A percentile compares a stretch with the other conserved stretches of the same genome.
These are phyloP conservation scores for Mucor sp. DNA, from an alignment of 371 early-diverging fungal genomes.

Conservation along the genomic window DNA sequence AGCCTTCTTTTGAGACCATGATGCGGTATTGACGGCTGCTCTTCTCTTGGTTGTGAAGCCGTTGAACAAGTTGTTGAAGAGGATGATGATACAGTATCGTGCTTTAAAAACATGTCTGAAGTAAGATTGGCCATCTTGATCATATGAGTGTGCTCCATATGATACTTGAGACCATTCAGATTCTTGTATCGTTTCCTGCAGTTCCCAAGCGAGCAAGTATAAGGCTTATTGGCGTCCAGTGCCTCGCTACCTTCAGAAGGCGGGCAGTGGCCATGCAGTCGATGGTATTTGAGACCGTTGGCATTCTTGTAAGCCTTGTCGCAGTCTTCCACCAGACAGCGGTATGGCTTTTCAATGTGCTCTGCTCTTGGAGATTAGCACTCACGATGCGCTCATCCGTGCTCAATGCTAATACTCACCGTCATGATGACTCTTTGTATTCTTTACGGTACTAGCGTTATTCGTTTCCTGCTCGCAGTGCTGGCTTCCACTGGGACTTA, in stretches of 20 bases:
- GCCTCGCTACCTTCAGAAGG: conserved; percentile 31
- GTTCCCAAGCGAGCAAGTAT: conserved; percentile 73
- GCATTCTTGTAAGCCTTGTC: conserved; percentile 93
- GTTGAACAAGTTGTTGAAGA: background rate
- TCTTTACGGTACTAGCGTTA: background rate
- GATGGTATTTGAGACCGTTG: conserved; percentile 94
- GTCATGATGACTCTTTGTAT: background rate
- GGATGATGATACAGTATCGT: background rate
- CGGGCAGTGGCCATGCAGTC: conserved; percentile 71
- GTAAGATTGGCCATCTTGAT: conserved; percentile 7
- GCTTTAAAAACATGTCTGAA: conserved; percentile 8
- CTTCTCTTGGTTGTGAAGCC: background rate
- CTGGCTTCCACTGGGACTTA: conserved; percentile 7
- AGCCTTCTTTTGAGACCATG: conserved; percentile 3
- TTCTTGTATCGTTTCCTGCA: conserved; percentile 96
- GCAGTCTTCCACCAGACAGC: conserved; percentile 79
- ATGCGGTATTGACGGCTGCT: background rate
- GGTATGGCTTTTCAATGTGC: conserved; percentile 60
- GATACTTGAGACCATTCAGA: conserved; percentile 94
- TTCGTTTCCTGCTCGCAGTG: background rate
- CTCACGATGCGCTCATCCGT: background rate
- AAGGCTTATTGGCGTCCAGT: conserved; percentile 63
- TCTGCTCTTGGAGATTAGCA: conserved; percentile 1
- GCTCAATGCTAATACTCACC: background rate
- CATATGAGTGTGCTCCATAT: conserved; percentile 68